Evolutionary conservation across 495 filamentous ascomycete genomes (phyloP).

Genomic region (Hypomontagnella submonticulosa): DNA sequence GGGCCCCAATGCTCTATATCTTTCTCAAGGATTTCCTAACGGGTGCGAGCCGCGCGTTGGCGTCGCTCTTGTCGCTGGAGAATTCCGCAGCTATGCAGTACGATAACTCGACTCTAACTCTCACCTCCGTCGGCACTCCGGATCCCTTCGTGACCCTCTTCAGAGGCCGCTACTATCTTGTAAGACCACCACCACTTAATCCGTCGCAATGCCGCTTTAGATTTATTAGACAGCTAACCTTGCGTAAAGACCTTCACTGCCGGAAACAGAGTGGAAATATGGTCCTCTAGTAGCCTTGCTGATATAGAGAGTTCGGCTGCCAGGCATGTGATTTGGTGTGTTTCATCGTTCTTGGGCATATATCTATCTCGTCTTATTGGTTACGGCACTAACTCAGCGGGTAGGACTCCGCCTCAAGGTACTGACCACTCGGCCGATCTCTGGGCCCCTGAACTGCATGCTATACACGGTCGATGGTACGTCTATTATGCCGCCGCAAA

Average conservation of each 20-base stretch:
- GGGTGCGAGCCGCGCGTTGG: slow-evolving; percentile 38
- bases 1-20: slow-evolving; percentile 34
- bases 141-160: slow-evolving; percentile 46
- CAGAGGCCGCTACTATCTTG: slow-evolving; percentile 43
- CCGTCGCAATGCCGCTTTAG: neutral
- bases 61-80: slow-evolving; percentile 33
- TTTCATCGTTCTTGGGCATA: neutral
- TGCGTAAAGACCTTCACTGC: slow-evolving; percentile 45
- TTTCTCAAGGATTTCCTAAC: slow-evolving; percentile 34
- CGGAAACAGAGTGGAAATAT: slow-evolving; percentile 49
- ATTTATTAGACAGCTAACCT: slow-evolving; percentile 14
- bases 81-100: slow-evolving; percentile 41
- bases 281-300: slow-evolving; percentile 44
- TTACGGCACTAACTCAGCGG: slow-evolving; percentile 9
- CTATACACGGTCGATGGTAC: slow-evolving; percentile 48
- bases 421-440: slow-evolving; percentile 48
- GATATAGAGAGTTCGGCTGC: slow-evolving; percentile 45
- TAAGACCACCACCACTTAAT: slow-evolving; percentile 15
- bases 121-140: slow-evolving; percentile 46
- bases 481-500: slow-evolving; percentile 48
- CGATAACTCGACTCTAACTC: slow-evolving; percentile 46
- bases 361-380: neutral
- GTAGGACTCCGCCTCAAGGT: slow-evolving; percentile 46
- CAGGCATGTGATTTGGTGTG: slow-evolving; percentile 48
- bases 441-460: slow-evolving; percentile 50